Evolutionary conservation across 805 yeast species (phyloP), one percentile per base, ranked within the genome.

Genomic region (Schizosaccharomyces cryophilus): DNA sequence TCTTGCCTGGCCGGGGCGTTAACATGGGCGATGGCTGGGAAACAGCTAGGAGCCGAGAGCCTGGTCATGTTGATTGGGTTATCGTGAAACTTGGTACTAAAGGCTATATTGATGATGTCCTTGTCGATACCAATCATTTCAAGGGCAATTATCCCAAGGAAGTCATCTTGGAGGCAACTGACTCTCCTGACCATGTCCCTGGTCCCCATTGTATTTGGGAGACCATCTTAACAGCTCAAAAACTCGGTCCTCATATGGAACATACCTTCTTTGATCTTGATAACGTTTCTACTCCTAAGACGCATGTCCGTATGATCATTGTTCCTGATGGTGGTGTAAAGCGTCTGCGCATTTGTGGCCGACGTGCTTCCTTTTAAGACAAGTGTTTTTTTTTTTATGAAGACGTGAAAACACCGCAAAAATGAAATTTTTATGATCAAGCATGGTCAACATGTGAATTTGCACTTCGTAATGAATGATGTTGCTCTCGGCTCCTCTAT

Each of bases 21-120:
- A 96, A 90, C 71, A 90, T 90, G 97, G 81, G 93, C 60, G 97
- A 93, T 69, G 98, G 98, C 15, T 90, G 98, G 98, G 98, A 90
- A 71, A 90, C 98, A 29, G 80, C 80, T 67, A 80, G 98, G 70
- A 87, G 96, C 1, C 79, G 97, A 70, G 75, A 74, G 13, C 79
- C 82, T 3, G 88, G 86, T 55, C 97, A 90, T 70, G 81, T 79
- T 47, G 98, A 90, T 74, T 90, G 96, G 96, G 95, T 81, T 1
- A 79, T 87, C 61, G 78, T 90, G 62, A 80, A 83, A 66, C 77
- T 90, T 61, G 96, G 96, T 21, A 80, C 83, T 42, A 75, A 87
- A 3, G 75, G 75, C 17, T 64, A 66, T 54, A 75, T 87, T 61
- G 73, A 77, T 30, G 74, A 78, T 62, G 72, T 89, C 47, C 77